Percentiles rank a stretch among this genome's conserved stretches.
These are phyloP conservation scores for Cryphonectria nitschkei DNA, from an alignment of 2,329 filamentous ascomycete species.

Conservation along the genomic window DNA sequence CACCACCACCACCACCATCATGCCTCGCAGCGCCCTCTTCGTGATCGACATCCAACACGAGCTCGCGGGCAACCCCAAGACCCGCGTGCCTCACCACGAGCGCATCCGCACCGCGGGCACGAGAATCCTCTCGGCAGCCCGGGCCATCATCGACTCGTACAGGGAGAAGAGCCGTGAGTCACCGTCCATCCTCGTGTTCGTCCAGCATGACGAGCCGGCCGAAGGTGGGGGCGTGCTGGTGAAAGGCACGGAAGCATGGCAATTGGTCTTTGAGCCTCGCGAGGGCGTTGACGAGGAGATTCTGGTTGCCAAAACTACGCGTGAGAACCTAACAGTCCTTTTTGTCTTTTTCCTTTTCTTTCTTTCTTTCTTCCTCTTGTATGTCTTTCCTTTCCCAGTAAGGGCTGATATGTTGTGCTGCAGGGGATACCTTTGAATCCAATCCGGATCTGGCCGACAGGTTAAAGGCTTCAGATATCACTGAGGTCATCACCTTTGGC, in stretches of 20 bases:
- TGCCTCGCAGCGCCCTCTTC: conserved; percentile 36
- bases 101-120: conserved; percentile 32
- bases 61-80: conserved; percentile 34
- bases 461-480: conserved; percentile 34
- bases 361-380: neutral
- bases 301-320: conserved; percentile 36
- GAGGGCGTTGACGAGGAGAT: conserved; percentile 31
- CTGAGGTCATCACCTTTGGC: conserved; percentile 36
- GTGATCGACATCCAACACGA: conserved; percentile 42
- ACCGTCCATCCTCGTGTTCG: conserved; percentile 34
- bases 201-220: conserved; percentile 38
- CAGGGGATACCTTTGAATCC: conserved; percentile 38
- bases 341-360: too few species aligned
- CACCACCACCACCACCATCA: neutral
- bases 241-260: conserved; percentile 35
- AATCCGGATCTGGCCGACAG: conserved; percentile 36
- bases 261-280: conserved; percentile 36
- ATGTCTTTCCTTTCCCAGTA: too few species aligned
- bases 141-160: conserved; percentile 28
- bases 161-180: neutral
- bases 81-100: conserved; percentile 35
- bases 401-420: neutral
- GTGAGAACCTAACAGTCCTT: conserved; percentile 25
- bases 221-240: conserved; percentile 32
- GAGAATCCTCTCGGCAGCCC: conserved; percentile 33